phyloP scores from a whole-genome alignment of 768 basidiomycete genomes.

The Austroboletus festivus region DNA sequence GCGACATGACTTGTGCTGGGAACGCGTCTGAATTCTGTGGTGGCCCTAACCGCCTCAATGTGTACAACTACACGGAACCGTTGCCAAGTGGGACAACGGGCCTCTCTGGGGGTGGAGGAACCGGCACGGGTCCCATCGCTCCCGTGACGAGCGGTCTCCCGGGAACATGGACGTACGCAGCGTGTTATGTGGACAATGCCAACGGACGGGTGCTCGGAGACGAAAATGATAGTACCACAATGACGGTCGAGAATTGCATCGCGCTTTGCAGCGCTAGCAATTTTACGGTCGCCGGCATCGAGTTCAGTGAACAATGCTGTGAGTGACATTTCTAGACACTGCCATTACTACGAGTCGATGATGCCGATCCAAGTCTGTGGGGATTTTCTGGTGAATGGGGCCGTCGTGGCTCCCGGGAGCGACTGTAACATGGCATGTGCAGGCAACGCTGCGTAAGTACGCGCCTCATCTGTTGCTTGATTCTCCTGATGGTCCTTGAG shows the following conservation, averaged over 20 bases:
- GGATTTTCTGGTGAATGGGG: slow-evolving; percentile 59
- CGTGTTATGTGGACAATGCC: slow-evolving; percentile 72
- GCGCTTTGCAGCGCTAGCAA: slow-evolving; percentile 50
- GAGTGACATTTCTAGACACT: no score
- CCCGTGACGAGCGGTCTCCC: slow-evolving; percentile 55
- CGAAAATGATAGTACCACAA: slow-evolving; percentile 35
- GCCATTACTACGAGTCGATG: no score
- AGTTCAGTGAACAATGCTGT: slow-evolving; percentile 57
- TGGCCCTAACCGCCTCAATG: slow-evolving; percentile 51
- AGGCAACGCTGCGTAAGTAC: slow-evolving; percentile 59
- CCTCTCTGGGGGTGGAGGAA: not conserved
- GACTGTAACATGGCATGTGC: slow-evolving; percentile 74
- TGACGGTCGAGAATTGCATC: slow-evolving; percentile 67
- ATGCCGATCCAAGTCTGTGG: slow-evolving; percentile 73
- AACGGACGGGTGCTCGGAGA: slow-evolving; percentile 58
- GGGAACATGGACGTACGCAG: slow-evolving; percentile 54
- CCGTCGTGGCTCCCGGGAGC: slow-evolving; percentile 43
- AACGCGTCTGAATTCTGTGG: slow-evolving; percentile 60
- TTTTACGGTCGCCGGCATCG: slow-evolving; percentile 66
- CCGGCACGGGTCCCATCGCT: not conserved
- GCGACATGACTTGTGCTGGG: slow-evolving; percentile 36
- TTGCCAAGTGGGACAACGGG: not conserved
- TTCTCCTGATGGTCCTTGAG: slow-evolving; percentile 28
- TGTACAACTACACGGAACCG: slow-evolving; percentile 16
- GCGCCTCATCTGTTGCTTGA: not conserved